Percentiles rank a stretch among this genome's conserved stretches.
Evolutionary conservation across 495 filamentous ascomycete genomes (phyloP).

Genomic region (Talaromyces nanjingensis): DNA sequence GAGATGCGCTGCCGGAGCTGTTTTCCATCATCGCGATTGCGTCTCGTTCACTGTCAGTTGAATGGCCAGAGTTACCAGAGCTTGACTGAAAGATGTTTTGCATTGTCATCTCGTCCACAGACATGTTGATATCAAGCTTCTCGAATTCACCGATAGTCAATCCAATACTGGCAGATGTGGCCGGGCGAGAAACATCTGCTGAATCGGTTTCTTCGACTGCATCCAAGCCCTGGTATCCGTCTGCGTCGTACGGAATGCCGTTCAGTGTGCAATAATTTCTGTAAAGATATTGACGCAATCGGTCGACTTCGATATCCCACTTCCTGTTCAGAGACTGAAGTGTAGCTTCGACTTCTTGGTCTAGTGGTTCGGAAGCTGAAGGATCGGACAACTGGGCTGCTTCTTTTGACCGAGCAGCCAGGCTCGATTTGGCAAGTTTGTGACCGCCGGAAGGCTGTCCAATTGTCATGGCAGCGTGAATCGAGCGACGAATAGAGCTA

Average conservation of each 20-base stretch:
- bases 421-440: constrained; percentile 25
- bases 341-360: constrained; percentile 46
- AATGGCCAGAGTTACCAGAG: not conserved
- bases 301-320: constrained; percentile 55
- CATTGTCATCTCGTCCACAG: not conserved
- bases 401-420: constrained; percentile 14
- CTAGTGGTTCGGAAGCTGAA: constrained; percentile 25
- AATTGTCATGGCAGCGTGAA: constrained; percentile 34
- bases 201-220: not conserved
- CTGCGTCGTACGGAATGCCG: constrained; percentile 20
- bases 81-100: not conserved
- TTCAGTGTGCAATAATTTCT: constrained; percentile 55
- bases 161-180: not conserved
- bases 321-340: constrained; percentile 50
- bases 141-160: not conserved
- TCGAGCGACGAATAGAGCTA: constrained; percentile 38
- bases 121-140: constrained; percentile 2
- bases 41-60: constrained; percentile 4
- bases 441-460: constrained; percentile 24
- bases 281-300: constrained; percentile 50
- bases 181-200: not conserved
- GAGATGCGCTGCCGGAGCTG: constrained; percentile 2
- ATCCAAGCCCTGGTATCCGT: not conserved
- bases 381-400: constrained; percentile 13
- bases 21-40: constrained; percentile 1